Percentiles rank a stretch among this genome's conserved stretches.
Evolutionary conservation across 306 rosid species (phyloP).

Genomic region (Prunus mira): DNA sequence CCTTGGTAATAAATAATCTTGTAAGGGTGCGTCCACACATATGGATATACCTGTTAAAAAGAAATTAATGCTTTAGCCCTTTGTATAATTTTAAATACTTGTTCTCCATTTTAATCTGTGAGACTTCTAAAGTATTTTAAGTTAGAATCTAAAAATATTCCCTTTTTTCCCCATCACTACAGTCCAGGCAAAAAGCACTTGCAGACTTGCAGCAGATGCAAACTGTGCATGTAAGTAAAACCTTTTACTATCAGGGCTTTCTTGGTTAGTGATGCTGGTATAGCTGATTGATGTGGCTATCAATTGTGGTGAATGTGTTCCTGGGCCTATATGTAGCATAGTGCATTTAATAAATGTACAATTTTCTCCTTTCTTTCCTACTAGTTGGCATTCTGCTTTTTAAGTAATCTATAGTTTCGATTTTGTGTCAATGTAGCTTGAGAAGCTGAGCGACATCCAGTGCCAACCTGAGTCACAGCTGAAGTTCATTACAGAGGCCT

Average conservation of each 20-base stretch:
- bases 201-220: slow-evolving; percentile 92
- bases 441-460: slow-evolving; percentile 83
- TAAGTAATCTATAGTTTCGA: neutral
- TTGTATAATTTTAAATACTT: neutral
- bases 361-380: neutral
- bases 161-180: slow-evolving; percentile 24
- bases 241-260: neutral
- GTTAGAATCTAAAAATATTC: slow-evolving; percentile 17
- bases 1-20: neutral
- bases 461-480: slow-evolving; percentile 97
- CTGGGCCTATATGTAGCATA: neutral
- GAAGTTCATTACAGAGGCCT: slow-evolving; percentile 93
- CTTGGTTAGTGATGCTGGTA: neutral
- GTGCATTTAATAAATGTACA: neutral
- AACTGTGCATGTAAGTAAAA: slow-evolving; percentile 62
- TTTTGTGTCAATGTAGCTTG: slow-evolving; percentile 51
- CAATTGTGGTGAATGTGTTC: neutral
- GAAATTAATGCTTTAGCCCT: neutral
- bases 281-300: slow-evolving; percentile 5
- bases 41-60: too few relatives aligned
- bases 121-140: neutral
- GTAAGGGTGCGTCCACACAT: too few relatives aligned
- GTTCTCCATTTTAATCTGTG: neutral
- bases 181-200: slow-evolving; percentile 97
- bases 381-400: neutral